A percentile compares a stretch with the other conserved stretches of the same genome.
phyloP scores from a whole-genome alignment of 2,329 filamentous ascomycete species.

The Cercospora berteroae region DNA sequence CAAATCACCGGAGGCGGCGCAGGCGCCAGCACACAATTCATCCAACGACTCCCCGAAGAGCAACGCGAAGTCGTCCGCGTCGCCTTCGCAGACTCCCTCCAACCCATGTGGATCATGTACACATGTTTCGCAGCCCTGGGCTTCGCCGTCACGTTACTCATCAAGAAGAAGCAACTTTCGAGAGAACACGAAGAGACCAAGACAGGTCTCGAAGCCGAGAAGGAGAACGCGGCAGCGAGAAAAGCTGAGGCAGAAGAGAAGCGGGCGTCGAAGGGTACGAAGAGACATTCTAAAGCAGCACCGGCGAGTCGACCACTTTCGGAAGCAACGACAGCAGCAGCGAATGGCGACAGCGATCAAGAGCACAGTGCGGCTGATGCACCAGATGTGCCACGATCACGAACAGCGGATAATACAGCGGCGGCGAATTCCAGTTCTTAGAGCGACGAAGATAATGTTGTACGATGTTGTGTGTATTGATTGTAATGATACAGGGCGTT shows the following conservation, averaged over 20 bases:
- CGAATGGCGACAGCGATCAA: conserved; percentile 2
- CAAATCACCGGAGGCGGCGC: conserved; percentile 60
- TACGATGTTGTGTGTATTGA: background rate
- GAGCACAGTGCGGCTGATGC: background rate
- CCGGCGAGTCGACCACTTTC: background rate
- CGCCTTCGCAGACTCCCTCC: conserved; percentile 46
- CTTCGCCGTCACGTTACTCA: conserved; percentile 41
- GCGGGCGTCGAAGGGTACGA: conserved; percentile 17
- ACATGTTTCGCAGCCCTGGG: conserved; percentile 43
- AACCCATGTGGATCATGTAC: conserved; percentile 53
- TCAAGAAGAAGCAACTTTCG: conserved; percentile 44
- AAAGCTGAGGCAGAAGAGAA: conserved; percentile 35
- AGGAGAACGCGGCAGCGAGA: conserved; percentile 40
- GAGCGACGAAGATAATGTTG: background rate
- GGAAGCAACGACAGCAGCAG: background rate
- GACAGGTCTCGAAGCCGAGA: conserved; percentile 48
- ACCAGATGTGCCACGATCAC: background rate
- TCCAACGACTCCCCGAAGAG: conserved; percentile 52
- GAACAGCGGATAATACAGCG: background rate
- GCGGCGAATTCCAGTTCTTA: background rate
- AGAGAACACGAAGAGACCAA: conserved; percentile 50
- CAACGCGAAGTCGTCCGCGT: conserved; percentile 45
- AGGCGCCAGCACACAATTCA: conserved; percentile 59
- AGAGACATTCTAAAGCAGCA: background rate
- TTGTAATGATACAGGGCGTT: background rate